Base-by-base conservation (phyloP, 352 stramenopile genomes). In the Blastocystis sp. region DNA sequence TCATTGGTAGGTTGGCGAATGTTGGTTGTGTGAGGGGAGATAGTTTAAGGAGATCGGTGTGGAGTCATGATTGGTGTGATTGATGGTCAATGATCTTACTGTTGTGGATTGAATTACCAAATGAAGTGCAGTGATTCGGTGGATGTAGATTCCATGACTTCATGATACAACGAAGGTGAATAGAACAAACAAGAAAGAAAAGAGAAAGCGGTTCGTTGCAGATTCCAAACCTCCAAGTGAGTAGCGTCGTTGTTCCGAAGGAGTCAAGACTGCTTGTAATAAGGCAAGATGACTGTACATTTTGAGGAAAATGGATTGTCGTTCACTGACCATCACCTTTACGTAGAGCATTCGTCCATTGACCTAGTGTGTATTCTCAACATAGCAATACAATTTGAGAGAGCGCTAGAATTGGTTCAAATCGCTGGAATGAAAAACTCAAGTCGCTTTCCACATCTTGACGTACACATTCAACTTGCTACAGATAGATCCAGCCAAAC, bases 241-340 rank as follows among this genome's bases (percentile, higher is more conserved):
- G 9, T 54, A 21, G 11, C 21, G 21, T 54, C 11, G 11, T 54
- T 21, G 46, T 54, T 21, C 46, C 21, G 9, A 54, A 21, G 46
- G 46, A 54, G 46, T 21, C 46, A 54, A 54, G 46, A 21, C 21
- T 54, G 46, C 11, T 54, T 54, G 46, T 54, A 54, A 21, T 54
- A 21, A 54, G 21, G 11, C 46, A 21, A 54, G 11, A 21, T 54
- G 21, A 54, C 11, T 54, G 9, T 21, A 54, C 46, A 54, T 54
- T 54, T 54, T 54, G 21, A 54, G 46, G 46, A 54, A 54, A 54
- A 54, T 54, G 21, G 46, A 11, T 54, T 54, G 9, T 21, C 21
- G 11, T 21, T 54, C 9, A 21, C 46, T 87, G 21, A 69, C 91
- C 16, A 72, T 86, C 81, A 92, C 92, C 75, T 89, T 90, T 48